phyloP scores from a whole-genome alignment of 1,284 basidiomycete genomes.

The Agroathelia rolfsii region DNA sequence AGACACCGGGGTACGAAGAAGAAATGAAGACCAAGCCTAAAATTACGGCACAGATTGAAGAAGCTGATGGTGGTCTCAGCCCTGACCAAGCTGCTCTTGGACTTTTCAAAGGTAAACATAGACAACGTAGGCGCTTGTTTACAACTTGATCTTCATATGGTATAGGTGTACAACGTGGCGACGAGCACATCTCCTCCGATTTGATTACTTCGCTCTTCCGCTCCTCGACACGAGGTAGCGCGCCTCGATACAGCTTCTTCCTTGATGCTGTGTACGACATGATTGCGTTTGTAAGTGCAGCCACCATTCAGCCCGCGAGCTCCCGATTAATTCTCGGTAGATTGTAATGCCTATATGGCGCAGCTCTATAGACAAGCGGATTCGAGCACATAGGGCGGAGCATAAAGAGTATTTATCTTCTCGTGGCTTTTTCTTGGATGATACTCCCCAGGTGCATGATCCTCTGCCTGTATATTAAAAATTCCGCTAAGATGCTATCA shows the following conservation, averaged over 20 bases:
- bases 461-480: too few relatives aligned
- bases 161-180: constrained; percentile 59
- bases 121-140: too few relatives aligned
- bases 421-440: too few relatives aligned
- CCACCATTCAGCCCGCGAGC: too few relatives aligned
- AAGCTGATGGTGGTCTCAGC: constrained; percentile 56
- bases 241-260: constrained; percentile 54
- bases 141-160: not conserved
- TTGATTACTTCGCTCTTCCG: constrained; percentile 63
- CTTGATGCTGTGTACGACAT: constrained; percentile 43
- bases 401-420: too few relatives aligned
- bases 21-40: constrained; percentile 81
- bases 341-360: too few relatives aligned
- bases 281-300: too few relatives aligned
- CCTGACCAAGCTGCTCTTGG: constrained; percentile 58
- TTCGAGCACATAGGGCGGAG: too few relatives aligned
- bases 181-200: constrained; percentile 73
- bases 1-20: constrained; percentile 68
- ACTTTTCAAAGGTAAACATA: constrained; percentile 63
- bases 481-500: too few relatives aligned
- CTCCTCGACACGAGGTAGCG: constrained; percentile 55
- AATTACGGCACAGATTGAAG: constrained; percentile 77
- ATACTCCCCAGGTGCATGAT: too few relatives aligned
- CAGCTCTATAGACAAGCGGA: too few relatives aligned
- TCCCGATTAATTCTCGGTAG: too few relatives aligned